phyloP scores from a whole-genome alignment of 75 land plant species.

The Selaginella tamariscina region DNA sequence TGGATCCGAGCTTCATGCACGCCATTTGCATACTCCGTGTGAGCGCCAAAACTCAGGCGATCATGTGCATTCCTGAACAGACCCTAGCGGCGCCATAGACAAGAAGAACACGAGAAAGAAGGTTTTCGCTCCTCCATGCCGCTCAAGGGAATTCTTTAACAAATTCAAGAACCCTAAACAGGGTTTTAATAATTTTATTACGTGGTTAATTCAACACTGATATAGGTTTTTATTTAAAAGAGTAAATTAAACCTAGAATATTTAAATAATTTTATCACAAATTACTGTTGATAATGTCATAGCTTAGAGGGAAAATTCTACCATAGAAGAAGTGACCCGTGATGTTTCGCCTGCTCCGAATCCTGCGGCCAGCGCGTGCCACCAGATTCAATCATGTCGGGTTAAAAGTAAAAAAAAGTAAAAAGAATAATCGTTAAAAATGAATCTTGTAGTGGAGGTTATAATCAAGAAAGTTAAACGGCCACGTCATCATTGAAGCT shows the following conservation, averaged over 20 bases:
- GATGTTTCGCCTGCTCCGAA: background rate
- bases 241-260: background rate
- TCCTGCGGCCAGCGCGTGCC: background rate
- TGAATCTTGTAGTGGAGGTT: too few species aligned
- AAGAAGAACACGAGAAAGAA: background rate
- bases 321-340: background rate
- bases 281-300: background rate
- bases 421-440: too few species aligned
- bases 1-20: slow-evolving; percentile 69
- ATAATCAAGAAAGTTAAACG: too few species aligned
- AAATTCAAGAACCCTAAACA: background rate
- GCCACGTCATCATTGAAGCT: too few species aligned
- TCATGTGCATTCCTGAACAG: background rate
- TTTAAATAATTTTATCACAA: background rate
- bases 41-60: too few species aligned
- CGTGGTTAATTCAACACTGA: too few species aligned
- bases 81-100: background rate
- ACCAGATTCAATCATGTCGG: background rate
- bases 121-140: background rate
- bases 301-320: background rate
- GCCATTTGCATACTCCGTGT: too few species aligned
- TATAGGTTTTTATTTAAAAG: too few species aligned
- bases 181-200: too few species aligned
- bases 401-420: background rate
- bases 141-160: background rate